A percentile compares a stretch with the other conserved stretches of the same genome.
Evolutionary conservation across 306 rosid species (phyloP).

Genomic region (Pueraria montana): DNA sequence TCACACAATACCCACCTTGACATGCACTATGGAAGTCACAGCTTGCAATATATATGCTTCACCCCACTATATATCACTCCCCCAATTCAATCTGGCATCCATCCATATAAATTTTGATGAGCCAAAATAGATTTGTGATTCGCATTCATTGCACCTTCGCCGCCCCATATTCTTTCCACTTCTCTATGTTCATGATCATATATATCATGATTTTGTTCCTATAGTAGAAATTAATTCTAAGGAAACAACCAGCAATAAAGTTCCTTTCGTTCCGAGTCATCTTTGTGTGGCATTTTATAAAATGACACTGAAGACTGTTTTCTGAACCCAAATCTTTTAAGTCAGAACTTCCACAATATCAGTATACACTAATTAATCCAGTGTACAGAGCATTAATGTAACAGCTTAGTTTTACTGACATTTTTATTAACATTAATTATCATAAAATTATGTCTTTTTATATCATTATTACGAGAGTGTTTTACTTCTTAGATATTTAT

Average conservation of each 20-base stretch:
- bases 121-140: conserved; percentile 2
- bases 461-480: no score
- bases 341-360: not conserved
- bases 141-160: not conserved
- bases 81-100: no score
- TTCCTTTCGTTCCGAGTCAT: not conserved
- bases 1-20: not conserved
- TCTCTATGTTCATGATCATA: not conserved
- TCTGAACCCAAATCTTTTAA: not conserved
- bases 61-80: not conserved
- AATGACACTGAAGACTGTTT: not conserved
- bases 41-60: not conserved
- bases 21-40: conserved; percentile 17
- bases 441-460: not conserved
- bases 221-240: not conserved
- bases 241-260: not conserved
- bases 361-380: not conserved
- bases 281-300: not conserved
- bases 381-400: not conserved
- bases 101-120: not conserved
- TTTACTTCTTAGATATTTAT: not conserved
- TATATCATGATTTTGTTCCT: not conserved
- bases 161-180: conserved; percentile 35
- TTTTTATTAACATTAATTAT: not conserved
- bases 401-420: not conserved